These are phyloP conservation scores for Nicotiana tomentosiformis DNA, from an alignment of 257 asterid species.

Conservation along the genomic window DNA sequence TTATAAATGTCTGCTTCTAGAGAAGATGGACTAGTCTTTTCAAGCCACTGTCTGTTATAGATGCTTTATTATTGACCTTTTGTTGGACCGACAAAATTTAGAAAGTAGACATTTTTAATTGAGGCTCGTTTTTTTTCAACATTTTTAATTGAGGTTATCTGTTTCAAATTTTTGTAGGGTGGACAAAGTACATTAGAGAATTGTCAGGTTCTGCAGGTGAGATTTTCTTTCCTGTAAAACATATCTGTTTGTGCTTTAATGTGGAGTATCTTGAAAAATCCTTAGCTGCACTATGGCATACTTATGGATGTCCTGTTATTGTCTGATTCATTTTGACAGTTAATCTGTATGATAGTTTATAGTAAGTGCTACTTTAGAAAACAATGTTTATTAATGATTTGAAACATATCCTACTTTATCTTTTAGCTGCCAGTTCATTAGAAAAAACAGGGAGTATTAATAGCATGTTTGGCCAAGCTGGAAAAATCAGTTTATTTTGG, in stretches of 20 bases:
- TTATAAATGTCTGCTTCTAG: not conserved
- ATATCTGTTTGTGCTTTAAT: not conserved
- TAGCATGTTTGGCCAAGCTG: too few relatives aligned
- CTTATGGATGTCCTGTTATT: not conserved
- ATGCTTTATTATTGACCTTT: not conserved
- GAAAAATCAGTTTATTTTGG: too few relatives aligned
- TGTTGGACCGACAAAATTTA: not conserved
- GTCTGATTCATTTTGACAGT: not conserved
- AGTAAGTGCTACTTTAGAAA: not conserved
- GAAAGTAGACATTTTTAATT: not conserved
- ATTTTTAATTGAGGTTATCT: not conserved
- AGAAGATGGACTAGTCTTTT: not conserved
- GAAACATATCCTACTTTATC: not conserved
- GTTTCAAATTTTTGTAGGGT: constrained; percentile 50
- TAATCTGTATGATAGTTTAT: not conserved
- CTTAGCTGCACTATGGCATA: not conserved
- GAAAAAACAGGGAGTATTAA: not conserved
- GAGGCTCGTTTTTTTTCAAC: not conserved
- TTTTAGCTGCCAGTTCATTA: not conserved
- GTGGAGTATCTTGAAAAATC: not conserved
- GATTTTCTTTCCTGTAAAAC: not conserved
- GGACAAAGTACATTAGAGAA: constrained; percentile 92
- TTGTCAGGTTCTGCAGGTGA: constrained; percentile 95
- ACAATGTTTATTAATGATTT: not conserved
- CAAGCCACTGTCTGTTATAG: not conserved